A percentile compares a stretch with the other conserved stretches of the same genome.
Conservation (phyloP, 495 filamentous ascomycete genomes). For the Penicillium dipodomyicola region DNA sequence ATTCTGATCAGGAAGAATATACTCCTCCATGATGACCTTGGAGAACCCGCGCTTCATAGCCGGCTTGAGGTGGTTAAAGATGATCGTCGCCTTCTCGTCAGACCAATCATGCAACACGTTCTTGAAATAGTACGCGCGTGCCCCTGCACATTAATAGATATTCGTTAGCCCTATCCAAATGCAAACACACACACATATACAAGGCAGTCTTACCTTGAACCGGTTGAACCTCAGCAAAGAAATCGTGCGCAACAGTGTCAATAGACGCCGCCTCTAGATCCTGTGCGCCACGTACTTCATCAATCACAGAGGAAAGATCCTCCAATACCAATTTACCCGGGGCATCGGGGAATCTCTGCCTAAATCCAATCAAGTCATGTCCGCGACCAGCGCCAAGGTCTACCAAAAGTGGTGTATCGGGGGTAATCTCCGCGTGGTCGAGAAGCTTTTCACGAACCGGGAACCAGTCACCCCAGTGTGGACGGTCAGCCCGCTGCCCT, state of each 20-base stretch:
- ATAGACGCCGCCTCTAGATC: slow-evolving; percentile 20
- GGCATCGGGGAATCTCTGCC: slow-evolving; percentile 18
- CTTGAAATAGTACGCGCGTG: slow-evolving; percentile 48
- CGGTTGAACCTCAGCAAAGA: slow-evolving; percentile 39
- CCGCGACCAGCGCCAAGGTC: slow-evolving; percentile 53
- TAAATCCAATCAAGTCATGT: slow-evolving; percentile 44
- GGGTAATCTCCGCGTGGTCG: slow-evolving; percentile 10
- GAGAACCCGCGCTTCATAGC: slow-evolving; percentile 45
- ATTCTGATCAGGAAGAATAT: slow-evolving; percentile 33
- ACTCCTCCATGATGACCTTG: slow-evolving; percentile 40
- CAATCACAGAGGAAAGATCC: slow-evolving; percentile 41
- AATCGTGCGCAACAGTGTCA: slow-evolving; percentile 36
- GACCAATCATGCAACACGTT: slow-evolving; percentile 50
- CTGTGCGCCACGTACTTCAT: slow-evolving; percentile 26
- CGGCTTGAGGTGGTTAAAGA: slow-evolving; percentile 34
- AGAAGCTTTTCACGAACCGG: slow-evolving; percentile 29
- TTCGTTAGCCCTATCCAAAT: background rate
- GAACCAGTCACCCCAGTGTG: slow-evolving; percentile 34
- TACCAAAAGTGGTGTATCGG: slow-evolving; percentile 42
- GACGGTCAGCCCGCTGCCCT: slow-evolving; percentile 17
- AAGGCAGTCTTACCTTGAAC: slow-evolving; percentile 34
- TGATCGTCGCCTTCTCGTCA: slow-evolving; percentile 37
- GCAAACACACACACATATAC: background rate
- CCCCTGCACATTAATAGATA: slow-evolving; percentile 21
- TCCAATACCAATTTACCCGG: slow-evolving; percentile 43